phyloP scores from a whole-genome alignment of 371 early-diverging fungal genomes.

The Lichtheimia corymbifera region DNA sequence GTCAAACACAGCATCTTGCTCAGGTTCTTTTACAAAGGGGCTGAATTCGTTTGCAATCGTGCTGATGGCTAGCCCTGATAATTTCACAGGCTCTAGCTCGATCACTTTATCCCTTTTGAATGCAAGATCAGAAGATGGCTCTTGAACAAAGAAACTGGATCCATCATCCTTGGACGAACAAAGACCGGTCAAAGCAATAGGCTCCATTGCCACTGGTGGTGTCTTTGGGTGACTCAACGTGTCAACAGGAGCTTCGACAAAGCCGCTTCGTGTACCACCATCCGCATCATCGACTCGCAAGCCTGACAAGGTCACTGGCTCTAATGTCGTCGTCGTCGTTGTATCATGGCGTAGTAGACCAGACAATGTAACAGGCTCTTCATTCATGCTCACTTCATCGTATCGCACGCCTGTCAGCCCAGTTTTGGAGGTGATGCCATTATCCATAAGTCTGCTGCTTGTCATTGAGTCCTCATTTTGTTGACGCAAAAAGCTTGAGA shows the following conservation, averaged over 20 bases:
- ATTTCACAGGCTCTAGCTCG: not conserved
- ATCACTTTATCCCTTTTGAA: not conserved
- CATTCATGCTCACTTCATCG: too few relatives aligned
- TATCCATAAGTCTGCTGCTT: too few relatives aligned
- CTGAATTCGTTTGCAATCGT: too few relatives aligned
- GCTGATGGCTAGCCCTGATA: too few relatives aligned
- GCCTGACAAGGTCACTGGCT: constrained; percentile 2
- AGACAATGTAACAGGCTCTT: constrained; percentile 1
- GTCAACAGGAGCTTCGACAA: constrained; percentile 1
- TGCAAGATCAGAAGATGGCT: not conserved
- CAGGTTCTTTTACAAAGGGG: not conserved
- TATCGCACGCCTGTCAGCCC: too few relatives aligned
- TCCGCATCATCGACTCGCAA: not conserved
- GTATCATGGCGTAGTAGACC: not conserved
- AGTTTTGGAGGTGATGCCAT: too few relatives aligned
- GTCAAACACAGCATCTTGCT: too few relatives aligned
- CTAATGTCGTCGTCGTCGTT: not conserved
- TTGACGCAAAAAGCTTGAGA: too few relatives aligned
- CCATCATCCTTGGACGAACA: not conserved
- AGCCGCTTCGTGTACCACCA: not conserved
- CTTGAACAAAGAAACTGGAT: not conserved
- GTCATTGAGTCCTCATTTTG: too few relatives aligned
- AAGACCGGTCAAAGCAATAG: constrained; percentile 3
- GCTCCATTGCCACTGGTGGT: not conserved
- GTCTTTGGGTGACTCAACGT: too few relatives aligned